These are phyloP conservation scores for Leucogyrophana mollusca DNA, from an alignment of 768 basidiomycete species.

Conservation along the genomic window DNA sequence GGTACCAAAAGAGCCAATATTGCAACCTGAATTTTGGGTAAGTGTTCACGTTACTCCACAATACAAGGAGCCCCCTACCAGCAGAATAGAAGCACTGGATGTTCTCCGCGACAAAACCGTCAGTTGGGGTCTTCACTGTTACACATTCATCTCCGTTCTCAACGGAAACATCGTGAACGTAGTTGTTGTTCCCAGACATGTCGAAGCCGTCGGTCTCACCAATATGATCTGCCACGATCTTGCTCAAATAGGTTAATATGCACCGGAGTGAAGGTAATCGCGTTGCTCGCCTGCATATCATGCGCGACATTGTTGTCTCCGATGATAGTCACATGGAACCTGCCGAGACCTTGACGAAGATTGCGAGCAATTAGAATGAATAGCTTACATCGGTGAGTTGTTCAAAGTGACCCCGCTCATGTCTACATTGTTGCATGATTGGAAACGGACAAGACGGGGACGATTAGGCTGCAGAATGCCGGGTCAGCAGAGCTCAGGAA, in stretches of 20 bases:
- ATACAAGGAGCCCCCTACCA: conserved; percentile 12
- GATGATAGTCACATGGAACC: conserved; percentile 25
- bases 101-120: conserved; percentile 1
- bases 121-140: conserved; percentile 31
- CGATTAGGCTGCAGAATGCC: conserved; percentile 13
- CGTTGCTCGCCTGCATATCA: conserved; percentile 13
- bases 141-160: conserved; percentile 33
- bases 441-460: conserved; percentile 24
- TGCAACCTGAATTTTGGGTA: conserved; percentile 21
- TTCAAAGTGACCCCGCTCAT: not conserved
- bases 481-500: not conserved
- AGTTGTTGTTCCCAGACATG: conserved; percentile 28
- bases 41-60: conserved; percentile 14
- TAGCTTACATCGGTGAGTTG: not conserved
- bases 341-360: conserved; percentile 1
- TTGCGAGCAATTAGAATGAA: not conserved
- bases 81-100: conserved; percentile 1
- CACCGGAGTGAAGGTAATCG: not conserved
- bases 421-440: conserved; percentile 17
- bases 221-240: conserved; percentile 20
- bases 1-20: conserved; percentile 22
- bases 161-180: conserved; percentile 32
- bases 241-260: not conserved
- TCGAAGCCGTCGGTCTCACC: conserved; percentile 25
- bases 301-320: conserved; percentile 20